Evolutionary conservation across 768 basidiomycete species (phyloP).

Genomic region (Calocybe gangraenosa): DNA sequence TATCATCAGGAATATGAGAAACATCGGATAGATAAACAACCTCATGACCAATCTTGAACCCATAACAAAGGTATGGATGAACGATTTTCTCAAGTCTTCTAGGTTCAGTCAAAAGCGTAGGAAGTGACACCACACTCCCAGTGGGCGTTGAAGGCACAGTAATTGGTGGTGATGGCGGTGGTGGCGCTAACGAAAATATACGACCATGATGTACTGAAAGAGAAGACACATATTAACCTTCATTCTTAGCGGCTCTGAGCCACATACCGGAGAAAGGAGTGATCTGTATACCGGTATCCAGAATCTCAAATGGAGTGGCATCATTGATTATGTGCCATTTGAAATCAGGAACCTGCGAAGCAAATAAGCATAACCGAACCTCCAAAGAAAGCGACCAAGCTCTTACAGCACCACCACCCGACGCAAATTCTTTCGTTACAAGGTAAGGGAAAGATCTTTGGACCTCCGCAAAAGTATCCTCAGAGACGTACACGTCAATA

Average conservation of each 20-base stretch:
- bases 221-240: conserved; percentile 7
- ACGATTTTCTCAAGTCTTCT: conserved; percentile 20
- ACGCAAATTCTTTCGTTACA: conserved; percentile 67
- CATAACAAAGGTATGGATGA: conserved; percentile 62
- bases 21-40: conserved; percentile 83
- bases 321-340: conserved; percentile 80
- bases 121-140: conserved; percentile 25
- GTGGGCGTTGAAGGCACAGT: conserved; percentile 33
- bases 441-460: conserved; percentile 79
- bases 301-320: conserved; percentile 61
- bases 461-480: conserved; percentile 61
- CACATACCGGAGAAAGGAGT: conserved; percentile 63
- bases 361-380: background rate
- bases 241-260: background rate
- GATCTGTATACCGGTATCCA: conserved; percentile 55
- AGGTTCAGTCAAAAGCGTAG: conserved; percentile 10
- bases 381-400: conserved; percentile 4
- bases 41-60: conserved; percentile 62
- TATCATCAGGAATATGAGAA: conserved; percentile 70
- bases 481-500: conserved; percentile 73
- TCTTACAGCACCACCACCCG: conserved; percentile 75
- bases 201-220: conserved; percentile 70
- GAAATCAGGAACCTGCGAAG: conserved; percentile 74
- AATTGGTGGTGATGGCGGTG: conserved; percentile 36
- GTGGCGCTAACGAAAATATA: conserved; percentile 42